Base-by-base conservation (phyloP, 768 basidiomycete genomes). In the Hypholoma sublateritium region DNA sequence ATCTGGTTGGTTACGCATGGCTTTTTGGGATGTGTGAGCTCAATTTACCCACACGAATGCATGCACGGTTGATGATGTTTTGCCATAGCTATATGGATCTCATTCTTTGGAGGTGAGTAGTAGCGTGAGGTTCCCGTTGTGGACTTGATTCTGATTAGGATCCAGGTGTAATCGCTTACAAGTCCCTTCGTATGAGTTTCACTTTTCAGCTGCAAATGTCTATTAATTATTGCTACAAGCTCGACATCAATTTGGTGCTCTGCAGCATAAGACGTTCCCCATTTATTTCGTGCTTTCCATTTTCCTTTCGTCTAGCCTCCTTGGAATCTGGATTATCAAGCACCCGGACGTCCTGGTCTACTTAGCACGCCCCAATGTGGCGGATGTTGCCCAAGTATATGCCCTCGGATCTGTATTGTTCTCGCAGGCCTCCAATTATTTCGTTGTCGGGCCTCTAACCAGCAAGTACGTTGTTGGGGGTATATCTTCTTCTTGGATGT, bases 191-290 rank as follows among this genome's bases (percentile, higher is more conserved):
- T 87, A 63, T 55, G 84, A 19, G 22, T 42, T 11, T 19, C 12
- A 32, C 21, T 4, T 22, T 36, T 7, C 21, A 44, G n/a, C n/a
- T 17, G 43, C 21, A 7, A n/a, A 16, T 11, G n/a, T 24, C 21
- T 37, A 41, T 2, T n/a, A 24, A 43, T 37, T 32, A n/a, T 24
- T 36, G 28, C 35, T 43, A 46, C n/a, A 55, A 88, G 85, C 89
- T 16, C 82, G 89, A 46, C 81, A 85, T 48, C 85, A 88, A 57
- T 93, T 93, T 58, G 82, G 86, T 9, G 74, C 79, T 41, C 79
- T 94, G 34, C 91, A 93, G 65, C 84, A 89, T 65, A 82, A 80
- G 63, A 83, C 80, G 0, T 90, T 90, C 72, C 89, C 91, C 1
- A 69, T 88, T 59, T 93, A 89, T 72, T 93, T 93, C 64, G 67